Conservation (phyloP, 2,329 filamentous ascomycete genomes). For the Stromatinia cepivora region DNA sequence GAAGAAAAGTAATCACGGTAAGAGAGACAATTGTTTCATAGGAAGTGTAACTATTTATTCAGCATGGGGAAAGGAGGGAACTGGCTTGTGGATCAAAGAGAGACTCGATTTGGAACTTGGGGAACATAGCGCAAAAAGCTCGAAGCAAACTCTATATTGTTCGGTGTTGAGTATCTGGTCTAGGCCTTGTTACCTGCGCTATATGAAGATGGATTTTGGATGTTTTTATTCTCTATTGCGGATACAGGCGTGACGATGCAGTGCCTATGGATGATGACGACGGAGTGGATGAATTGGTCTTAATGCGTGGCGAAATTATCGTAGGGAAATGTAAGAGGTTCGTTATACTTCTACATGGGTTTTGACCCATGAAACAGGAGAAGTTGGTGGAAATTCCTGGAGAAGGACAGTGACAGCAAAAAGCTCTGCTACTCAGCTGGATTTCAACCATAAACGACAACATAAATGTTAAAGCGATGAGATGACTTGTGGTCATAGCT, state of each 20-base stretch:
- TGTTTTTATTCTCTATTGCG: not conserved
- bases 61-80: too few relatives aligned
- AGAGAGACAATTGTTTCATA: too few relatives aligned
- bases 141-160: too few relatives aligned
- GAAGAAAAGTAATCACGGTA: too few relatives aligned
- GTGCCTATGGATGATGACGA: too few relatives aligned
- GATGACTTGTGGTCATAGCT: not conserved
- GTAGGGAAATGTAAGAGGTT: accelerated
- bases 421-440: not conserved
- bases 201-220: not conserved
- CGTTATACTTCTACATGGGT: not conserved
- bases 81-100: too few relatives aligned
- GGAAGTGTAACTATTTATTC: too few relatives aligned
- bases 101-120: too few relatives aligned
- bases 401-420: not conserved
- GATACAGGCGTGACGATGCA: too few relatives aligned
- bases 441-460: not conserved
- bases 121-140: too few relatives aligned
- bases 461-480: not conserved
- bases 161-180: not conserved
- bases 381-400: not conserved
- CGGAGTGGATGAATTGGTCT: too few relatives aligned
- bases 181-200: not conserved
- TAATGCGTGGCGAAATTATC: too few relatives aligned
- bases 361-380: not conserved